A percentile compares a stretch with the other conserved stretches of the same genome.
phyloP scores from a whole-genome alignment of 805 yeast genomes.

The Schwanniomyces sp. region DNA sequence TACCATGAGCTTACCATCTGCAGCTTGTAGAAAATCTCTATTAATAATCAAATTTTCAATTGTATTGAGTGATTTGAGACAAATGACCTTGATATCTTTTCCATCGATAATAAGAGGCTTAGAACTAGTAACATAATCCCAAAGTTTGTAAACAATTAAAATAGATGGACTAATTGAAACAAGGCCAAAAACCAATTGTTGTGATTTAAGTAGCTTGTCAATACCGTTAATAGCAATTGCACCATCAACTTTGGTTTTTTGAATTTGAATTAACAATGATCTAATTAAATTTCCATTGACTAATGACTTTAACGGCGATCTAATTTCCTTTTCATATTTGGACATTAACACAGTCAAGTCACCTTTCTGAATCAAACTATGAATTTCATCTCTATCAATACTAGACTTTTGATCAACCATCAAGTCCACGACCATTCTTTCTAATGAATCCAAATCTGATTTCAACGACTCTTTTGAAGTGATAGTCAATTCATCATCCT shows the following conservation, averaged over 20 bases:
- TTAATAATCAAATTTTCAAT: conserved; percentile 48
- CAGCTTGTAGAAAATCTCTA: conserved; percentile 18
- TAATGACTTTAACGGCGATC: conserved; percentile 62
- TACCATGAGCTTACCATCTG: conserved; percentile 62
- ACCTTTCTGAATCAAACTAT: conserved; percentile 60
- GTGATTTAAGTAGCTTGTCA: conserved; percentile 84
- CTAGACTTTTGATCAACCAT: conserved; percentile 28
- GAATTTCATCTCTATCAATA: conserved; percentile 31
- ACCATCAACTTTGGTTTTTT: conserved; percentile 94
- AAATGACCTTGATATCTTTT: conserved; percentile 32
- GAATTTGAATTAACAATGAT: conserved; percentile 85
- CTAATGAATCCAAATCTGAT: conserved; percentile 77
- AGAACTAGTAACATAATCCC: conserved; percentile 34
- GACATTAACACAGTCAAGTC: conserved; percentile 78
- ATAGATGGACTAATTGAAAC: conserved; percentile 86
- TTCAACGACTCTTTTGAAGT: conserved; percentile 76
- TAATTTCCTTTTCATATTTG: conserved; percentile 74
- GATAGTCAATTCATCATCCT: conserved; percentile 73
- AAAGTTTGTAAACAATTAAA: conserved; percentile 51
- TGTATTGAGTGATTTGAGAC: conserved; percentile 50
- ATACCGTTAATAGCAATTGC: conserved; percentile 87
- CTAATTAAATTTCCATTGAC: conserved; percentile 72
- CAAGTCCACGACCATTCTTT: conserved; percentile 84
- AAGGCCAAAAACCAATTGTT: conserved; percentile 89
- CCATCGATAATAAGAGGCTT: conserved; percentile 30